Evolutionary conservation across 352 stramenopile species (phyloP).

Genomic region (Globisporangium ultimum): DNA sequence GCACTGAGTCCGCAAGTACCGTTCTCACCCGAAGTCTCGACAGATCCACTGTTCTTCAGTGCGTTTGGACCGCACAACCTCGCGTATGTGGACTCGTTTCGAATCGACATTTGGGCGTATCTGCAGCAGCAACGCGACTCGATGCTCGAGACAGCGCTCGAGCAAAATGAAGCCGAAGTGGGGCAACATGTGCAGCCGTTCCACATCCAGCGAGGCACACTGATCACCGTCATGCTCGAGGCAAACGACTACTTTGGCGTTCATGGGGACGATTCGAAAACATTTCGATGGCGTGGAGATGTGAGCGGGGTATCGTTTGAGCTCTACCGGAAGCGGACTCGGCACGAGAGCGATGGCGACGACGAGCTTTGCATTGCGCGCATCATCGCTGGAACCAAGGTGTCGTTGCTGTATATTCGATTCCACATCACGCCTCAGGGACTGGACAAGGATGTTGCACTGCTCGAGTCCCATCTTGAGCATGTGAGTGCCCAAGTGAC

Average conservation of each 20-base stretch:
- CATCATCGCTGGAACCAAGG: constrained; percentile 53
- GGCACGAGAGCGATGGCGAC: constrained; percentile 15
- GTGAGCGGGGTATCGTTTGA: constrained; percentile 62
- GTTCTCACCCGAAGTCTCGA: constrained; percentile 12
- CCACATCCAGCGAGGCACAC: constrained; percentile 47
- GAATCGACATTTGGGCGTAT: constrained; percentile 71
- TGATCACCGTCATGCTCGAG: constrained; percentile 64
- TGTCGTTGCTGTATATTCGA: constrained; percentile 64
- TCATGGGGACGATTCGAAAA: constrained; percentile 48
- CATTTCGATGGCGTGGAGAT: constrained; percentile 62
- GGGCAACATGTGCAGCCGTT: constrained; percentile 48
- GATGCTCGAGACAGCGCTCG: constrained; percentile 59
- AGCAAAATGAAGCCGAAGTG: constrained; percentile 46
- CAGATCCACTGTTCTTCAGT: constrained; percentile 54
- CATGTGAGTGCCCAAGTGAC: constrained; percentile 39
- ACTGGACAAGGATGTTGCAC: constrained; percentile 17
- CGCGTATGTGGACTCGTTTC: constrained; percentile 39
- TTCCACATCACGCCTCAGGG: constrained; percentile 18
- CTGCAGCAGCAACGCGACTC: constrained; percentile 51
- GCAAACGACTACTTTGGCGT: constrained; percentile 32
- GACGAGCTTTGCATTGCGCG: constrained; percentile 48
- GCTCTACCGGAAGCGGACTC: constrained; percentile 27
- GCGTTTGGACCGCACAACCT: constrained; percentile 50
- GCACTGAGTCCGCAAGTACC: constrained; percentile 1
- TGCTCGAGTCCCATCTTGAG: constrained; percentile 41